Evolutionary conservation across 306 rosid species (phyloP).

Genomic region (Inga laurina): DNA sequence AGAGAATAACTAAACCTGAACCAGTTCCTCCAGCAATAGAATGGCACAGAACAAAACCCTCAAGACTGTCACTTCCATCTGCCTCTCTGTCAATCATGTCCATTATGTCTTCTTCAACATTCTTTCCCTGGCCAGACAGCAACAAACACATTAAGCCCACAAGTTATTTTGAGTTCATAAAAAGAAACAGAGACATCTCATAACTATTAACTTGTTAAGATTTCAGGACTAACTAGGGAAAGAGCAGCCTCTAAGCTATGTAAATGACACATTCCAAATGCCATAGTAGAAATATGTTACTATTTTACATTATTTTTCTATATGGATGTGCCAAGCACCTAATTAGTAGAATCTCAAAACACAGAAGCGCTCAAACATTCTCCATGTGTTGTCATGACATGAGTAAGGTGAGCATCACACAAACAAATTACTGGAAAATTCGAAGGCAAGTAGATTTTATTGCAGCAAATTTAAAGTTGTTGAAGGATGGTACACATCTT

Average conservation of each 20-base stretch:
- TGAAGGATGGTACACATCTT: neutral
- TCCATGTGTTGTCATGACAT: neutral
- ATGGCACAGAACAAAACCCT: constrained; percentile 96
- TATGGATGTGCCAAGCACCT: neutral
- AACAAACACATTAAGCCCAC: constrained; percentile 16
- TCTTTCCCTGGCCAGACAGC: constrained; percentile 72
- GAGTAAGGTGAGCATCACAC: constrained; percentile 5
- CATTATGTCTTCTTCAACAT: constrained; percentile 98
- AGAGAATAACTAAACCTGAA: constrained; percentile 62
- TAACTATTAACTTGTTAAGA: neutral
- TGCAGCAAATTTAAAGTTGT: neutral
- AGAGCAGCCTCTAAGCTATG: neutral
- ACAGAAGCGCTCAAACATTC: neutral
- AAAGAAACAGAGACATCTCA: neutral
- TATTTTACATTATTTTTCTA: neutral
- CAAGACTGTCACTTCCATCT: constrained; percentile 99
- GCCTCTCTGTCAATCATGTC: constrained; percentile 99
- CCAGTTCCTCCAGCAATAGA: constrained; percentile 99
- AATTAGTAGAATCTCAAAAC: neutral
- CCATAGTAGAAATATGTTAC: neutral
- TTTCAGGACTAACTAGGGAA: neutral
- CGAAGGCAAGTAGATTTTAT: neutral
- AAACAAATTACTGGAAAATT: constrained; percentile 1
- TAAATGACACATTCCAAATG: neutral
- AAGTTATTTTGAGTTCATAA: constrained; percentile 12